Base-by-base conservation (phyloP, 2,329 filamentous ascomycete genomes). In the Domatiomyces globalis region DNA sequence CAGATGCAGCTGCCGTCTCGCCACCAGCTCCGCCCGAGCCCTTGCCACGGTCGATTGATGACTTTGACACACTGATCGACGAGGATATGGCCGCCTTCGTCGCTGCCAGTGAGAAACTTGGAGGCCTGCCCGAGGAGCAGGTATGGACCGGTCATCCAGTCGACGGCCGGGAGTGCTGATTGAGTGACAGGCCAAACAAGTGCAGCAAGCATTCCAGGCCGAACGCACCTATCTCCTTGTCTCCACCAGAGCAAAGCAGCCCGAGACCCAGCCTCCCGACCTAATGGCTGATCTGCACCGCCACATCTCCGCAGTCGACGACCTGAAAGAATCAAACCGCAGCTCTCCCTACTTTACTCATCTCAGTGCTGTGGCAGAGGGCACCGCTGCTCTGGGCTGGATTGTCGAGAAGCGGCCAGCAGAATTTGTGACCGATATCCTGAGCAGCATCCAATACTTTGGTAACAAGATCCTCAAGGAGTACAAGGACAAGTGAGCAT, bases 381-480 rank as follows among this genome's bases (percentile, higher is more conserved):
- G 89, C 58, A 89, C 95, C 59, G 84, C 87, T 63, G 83, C 88
- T 42, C 73, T 98, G 53, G 87, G 85, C 33, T 98, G 92, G 92
- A 85, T 96, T 52, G 79, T 92, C 47, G 85, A 94, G 49, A 77
- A 73, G 57, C 88, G 87, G 65, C 92, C 92, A 1, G 82, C 79
- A 57, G 89, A 92, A 63, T 86, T 89, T 62, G 84, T 96, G 46
- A 83, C 83, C 46, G 89, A 95, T 60, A 83, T 83, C 53, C 75
- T 94, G 18, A 82, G 83, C 27, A 84, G 87, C 48, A 87, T 89
- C 43, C 84, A 96, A 66, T 94, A 94, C 72, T 95, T 87, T 62
- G 92, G 92, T 33, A 96, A 98, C 72, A 81, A 89, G 61, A 86
- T 98, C 39, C 72, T 96, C 60, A 94, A 88, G 70, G 85, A 94